These are phyloP conservation scores for Leucocoprinus leucothites DNA, from an alignment of 768 basidiomycete species.

Conservation along the genomic window DNA sequence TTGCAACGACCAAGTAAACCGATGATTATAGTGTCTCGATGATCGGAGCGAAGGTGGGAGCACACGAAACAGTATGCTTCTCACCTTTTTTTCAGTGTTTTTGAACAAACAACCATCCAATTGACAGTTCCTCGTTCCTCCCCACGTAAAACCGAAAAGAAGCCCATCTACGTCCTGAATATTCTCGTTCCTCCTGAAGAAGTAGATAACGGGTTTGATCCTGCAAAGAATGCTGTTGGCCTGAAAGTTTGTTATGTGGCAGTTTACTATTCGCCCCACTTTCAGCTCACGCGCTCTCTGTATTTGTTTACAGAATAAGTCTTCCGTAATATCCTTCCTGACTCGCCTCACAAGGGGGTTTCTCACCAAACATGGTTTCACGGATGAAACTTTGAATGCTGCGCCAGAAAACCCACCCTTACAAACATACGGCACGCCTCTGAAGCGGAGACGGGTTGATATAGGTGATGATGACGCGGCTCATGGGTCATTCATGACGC, in stretches of 20 bases:
- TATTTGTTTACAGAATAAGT: constrained; percentile 46
- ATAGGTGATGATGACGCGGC: constrained; percentile 22
- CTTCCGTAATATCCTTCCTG: constrained; percentile 53
- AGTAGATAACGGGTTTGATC: constrained; percentile 79
- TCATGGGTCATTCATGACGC: constrained; percentile 1
- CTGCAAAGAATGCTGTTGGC: constrained; percentile 66
- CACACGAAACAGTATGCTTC: constrained; percentile 40
- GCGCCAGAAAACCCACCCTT: constrained; percentile 15
- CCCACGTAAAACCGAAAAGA: constrained; percentile 75
- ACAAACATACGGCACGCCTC: constrained; percentile 24
- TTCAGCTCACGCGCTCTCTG: constrained; percentile 6
- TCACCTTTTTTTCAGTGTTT: not conserved
- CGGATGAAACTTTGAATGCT: constrained; percentile 5
- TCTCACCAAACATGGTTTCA: constrained; percentile 62
- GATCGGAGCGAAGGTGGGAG: constrained; percentile 68
- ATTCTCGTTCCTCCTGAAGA: constrained; percentile 60
- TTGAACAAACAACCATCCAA: constrained; percentile 15
- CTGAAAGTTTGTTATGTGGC: constrained; percentile 48
- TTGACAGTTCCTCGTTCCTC: constrained; percentile 59
- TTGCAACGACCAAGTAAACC: not conserved
- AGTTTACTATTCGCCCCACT: constrained; percentile 11
- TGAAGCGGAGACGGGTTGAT: constrained; percentile 48
- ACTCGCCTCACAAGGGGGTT: constrained; percentile 58
- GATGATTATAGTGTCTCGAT: constrained; percentile 29
- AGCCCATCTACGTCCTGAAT: constrained; percentile 82